Percentiles rank a stretch among this genome's conserved stretches.
phyloP scores from a whole-genome alignment of 2,329 filamentous ascomycete species.

The Cytospora paraplurivora region DNA sequence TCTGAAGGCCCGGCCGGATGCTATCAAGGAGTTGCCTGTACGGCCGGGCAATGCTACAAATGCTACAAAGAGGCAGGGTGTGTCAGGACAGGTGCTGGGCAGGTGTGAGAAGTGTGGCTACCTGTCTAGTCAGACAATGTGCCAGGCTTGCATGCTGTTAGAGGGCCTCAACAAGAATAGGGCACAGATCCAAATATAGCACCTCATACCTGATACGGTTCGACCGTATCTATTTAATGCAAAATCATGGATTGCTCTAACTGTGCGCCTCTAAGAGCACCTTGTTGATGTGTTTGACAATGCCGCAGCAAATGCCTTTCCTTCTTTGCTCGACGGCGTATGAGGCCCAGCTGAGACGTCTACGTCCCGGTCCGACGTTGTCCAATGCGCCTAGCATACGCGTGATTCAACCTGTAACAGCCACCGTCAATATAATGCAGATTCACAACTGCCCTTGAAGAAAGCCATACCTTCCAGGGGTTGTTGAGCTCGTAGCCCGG shows the following conservation, averaged over 20 bases:
- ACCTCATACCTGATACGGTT: conserved; percentile 15
- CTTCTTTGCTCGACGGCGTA: not conserved
- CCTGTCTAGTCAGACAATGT: conserved; percentile 90
- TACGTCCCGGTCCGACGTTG: not conserved
- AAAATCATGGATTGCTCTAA: not conserved
- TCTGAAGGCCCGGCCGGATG: conserved; percentile 36
- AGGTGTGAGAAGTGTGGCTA: conserved; percentile 89
- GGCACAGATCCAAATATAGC: conserved; percentile 57
- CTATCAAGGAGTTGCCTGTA: conserved; percentile 33
- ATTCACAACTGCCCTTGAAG: not conserved
- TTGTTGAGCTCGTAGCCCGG: conserved; percentile 64
- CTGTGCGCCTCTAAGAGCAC: not conserved
- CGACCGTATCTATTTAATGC: not conserved
- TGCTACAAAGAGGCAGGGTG: conserved; percentile 35
- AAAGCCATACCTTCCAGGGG: conserved; percentile 59
- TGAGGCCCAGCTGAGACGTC: not conserved
- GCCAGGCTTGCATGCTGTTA: conserved; percentile 88
- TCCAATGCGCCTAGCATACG: conserved; percentile 43
- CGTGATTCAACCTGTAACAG: conserved; percentile 54
- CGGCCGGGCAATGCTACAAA: conserved; percentile 26
- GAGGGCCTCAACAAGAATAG: conserved; percentile 87
- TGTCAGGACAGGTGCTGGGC: conserved; percentile 72
- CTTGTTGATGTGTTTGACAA: not conserved
- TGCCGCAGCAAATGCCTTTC: conserved; percentile 7
- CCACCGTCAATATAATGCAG: conserved; percentile 26